A percentile compares a stretch with the other conserved stretches of the same genome.
Evolutionary conservation across 345 rosid genomes (phyloP).

Genomic region (Orychophragmus violaceus): DNA sequence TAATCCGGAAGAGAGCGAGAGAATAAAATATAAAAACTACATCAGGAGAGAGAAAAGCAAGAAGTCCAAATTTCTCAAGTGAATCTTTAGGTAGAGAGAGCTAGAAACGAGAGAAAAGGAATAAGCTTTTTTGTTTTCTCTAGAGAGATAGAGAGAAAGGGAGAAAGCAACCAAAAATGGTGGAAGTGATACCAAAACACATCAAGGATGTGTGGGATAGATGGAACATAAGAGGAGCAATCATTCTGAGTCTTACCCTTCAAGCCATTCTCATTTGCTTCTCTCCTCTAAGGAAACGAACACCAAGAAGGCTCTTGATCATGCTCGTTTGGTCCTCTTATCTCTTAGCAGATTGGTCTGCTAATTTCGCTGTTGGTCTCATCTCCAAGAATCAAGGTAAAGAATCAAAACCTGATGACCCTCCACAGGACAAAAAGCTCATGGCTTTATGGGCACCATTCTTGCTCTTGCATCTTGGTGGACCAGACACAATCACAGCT

Average conservation of each 20-base stretch:
- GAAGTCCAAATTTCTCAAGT: background rate
- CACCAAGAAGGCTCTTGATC: conserved; percentile 29
- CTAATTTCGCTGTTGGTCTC: conserved; percentile 49
- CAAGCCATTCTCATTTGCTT: conserved; percentile 46
- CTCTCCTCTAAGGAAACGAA: conserved; percentile 49
- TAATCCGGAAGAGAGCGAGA: background rate
- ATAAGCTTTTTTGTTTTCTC: background rate
- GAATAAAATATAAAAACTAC: background rate
- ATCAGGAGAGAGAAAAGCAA: background rate
- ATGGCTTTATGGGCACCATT: conserved; percentile 73
- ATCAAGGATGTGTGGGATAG: conserved; percentile 36
- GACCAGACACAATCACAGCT: conserved; percentile 64
- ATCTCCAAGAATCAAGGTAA: conserved; percentile 47
- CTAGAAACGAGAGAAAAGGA: background rate
- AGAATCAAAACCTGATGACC: background rate
- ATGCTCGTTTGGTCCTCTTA: conserved; percentile 51
- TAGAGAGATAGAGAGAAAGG: background rate
- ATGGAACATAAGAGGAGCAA: conserved; percentile 55
- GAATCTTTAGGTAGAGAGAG: background rate
- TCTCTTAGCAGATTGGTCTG: conserved; percentile 56
- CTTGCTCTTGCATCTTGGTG: conserved; percentile 58
- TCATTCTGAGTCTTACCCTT: conserved; percentile 49
- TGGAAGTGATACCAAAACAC: conserved; percentile 28
- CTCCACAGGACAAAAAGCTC: conserved; percentile 29
- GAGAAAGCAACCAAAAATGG: conserved; percentile 21